These are phyloP conservation scores for Stentor roeselii DNA, from an alignment of 73 alveolate genomes.

Conservation along the genomic window DNA sequence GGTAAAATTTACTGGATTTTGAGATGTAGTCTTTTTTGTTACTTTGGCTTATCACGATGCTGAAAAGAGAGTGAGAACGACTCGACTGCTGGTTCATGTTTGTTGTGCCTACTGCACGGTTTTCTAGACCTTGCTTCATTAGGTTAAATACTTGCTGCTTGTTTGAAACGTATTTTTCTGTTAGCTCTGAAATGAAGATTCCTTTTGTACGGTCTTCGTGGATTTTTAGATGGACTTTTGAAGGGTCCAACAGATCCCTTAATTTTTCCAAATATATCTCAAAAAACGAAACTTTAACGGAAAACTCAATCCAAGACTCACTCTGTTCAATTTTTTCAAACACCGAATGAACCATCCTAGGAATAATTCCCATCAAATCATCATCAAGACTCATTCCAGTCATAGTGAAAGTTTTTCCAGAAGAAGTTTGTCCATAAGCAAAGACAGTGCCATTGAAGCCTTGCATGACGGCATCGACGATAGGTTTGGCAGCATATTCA, in stretches of 20 bases:
- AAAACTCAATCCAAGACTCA: conserved; percentile 73
- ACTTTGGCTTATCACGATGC: conserved; percentile 79
- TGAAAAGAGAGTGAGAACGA: conserved; percentile 91
- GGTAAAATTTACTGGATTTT: conserved; percentile 85
- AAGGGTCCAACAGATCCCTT: conserved; percentile 89
- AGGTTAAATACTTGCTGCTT: conserved; percentile 79
- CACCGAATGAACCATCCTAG: conserved; percentile 89
- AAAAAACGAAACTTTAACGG: conserved; percentile 82
- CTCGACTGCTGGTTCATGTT: conserved; percentile 88
- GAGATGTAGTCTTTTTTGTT: conserved; percentile 85
- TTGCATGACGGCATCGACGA: conserved; percentile 13
- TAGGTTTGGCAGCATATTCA: conserved; percentile 14
- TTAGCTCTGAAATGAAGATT: conserved; percentile 88
- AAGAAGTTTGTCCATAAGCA: conserved; percentile 28
- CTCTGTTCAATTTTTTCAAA: conserved; percentile 78
- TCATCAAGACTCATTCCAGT: conserved; percentile 58
- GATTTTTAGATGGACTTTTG: conserved; percentile 79
- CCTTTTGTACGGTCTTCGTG: conserved; percentile 95
- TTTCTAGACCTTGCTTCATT: conserved; percentile 81
- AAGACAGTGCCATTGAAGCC: conserved; percentile 18
- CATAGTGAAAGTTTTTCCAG: conserved; percentile 29
- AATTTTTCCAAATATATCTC: conserved; percentile 96
- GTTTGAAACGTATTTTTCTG: conserved; percentile 78
- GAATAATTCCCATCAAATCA: conserved; percentile 87
- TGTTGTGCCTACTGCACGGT: conserved; percentile 85